Base-by-base conservation (phyloP, 1,284 basidiomycete species). In the Tausonia pullulans region DNA sequence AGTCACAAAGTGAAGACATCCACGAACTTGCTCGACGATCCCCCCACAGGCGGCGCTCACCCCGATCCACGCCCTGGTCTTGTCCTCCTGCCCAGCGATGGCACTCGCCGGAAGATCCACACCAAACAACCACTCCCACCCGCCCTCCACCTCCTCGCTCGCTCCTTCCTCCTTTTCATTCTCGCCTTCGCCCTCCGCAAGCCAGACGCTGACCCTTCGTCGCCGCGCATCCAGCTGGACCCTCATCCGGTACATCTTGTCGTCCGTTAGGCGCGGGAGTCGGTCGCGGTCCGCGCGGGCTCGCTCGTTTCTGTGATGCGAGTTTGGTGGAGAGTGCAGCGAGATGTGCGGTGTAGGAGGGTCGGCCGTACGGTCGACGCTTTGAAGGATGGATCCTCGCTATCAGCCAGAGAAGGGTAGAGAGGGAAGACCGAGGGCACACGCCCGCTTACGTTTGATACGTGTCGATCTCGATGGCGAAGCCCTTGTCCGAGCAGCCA, bases 301-400 rank as follows among this genome's bases (percentile, higher is more conserved):
- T 9, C 74, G 63, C 1, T 71, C 69, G 58, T 71, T 51, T 3
- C 67, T 67, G 58, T 75, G 74, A 64, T 75, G 74, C 0, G 74
- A 70, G 53, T 72, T 60, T 1, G 72, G 71, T 6, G 74, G 74
- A 5, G 68, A 71, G 61, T 75, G 74, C 8, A 75, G 63, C 0
- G 74, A 75, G 56, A 75, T 71, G 59, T 75, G 74, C 0, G 74
- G 74, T 5, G 69, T 69, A 1, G 72, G 71, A 1, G 74, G 74
- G 58, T 75, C 74, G 39, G 68, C 66, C 9, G 74, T 68, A 9
- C 66, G 63, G 52, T 69, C 69, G 39, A 64, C 64, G 43, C 68
- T 27, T 27, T 68, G 54, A 3, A 16, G 10, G 52, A 43, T 4
- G 40, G 7, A 16, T 43, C 7, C 8, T 45, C 71, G n/a, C 58